Evolutionary conservation across 176 grass and related monocot genomes (phyloP).

Genomic region (Raddia distichophylla): DNA sequence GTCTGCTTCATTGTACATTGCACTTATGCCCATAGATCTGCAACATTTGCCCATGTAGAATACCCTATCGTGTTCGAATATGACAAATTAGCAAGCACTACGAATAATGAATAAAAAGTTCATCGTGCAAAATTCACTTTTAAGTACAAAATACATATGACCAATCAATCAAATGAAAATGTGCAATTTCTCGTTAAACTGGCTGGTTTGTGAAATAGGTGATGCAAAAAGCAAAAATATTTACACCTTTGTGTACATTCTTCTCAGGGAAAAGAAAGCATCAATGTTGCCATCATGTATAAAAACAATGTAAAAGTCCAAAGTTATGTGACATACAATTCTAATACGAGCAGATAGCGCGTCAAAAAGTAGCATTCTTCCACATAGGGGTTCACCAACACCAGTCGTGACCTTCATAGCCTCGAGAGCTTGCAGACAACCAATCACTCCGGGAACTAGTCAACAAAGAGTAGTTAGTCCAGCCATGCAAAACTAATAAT

Average conservation of each 20-base stretch:
- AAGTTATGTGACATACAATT: constrained; percentile 58
- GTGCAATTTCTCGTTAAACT: neutral
- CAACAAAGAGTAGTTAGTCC: constrained; percentile 39
- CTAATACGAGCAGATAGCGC: constrained; percentile 77
- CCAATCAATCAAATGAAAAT: neutral
- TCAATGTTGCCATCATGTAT: neutral
- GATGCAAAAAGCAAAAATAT: neutral
- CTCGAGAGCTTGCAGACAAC: constrained; percentile 95
- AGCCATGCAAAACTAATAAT: constrained; percentile 28
- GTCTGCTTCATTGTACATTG: neutral
- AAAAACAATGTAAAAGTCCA: constrained; percentile 17
- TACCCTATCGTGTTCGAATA: neutral
- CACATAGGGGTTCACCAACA: constrained; percentile 88
- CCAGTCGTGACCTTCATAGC: constrained; percentile 77
- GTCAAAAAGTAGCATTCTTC: constrained; percentile 96
- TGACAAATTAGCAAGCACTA: neutral
- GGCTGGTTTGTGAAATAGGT: neutral
- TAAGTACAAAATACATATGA: neutral
- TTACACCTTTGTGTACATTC: neutral
- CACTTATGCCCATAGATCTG: neutral
- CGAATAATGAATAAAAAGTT: neutral
- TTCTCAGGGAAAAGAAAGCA: neutral
- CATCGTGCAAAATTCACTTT: constrained; percentile 14
- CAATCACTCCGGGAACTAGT: constrained; percentile 90
- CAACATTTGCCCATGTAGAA: neutral